Percentiles rank a stretch among this genome's conserved stretches.
Conservation (phyloP, 805 yeast genomes). For the Zygotorulaspora sp. region DNA sequence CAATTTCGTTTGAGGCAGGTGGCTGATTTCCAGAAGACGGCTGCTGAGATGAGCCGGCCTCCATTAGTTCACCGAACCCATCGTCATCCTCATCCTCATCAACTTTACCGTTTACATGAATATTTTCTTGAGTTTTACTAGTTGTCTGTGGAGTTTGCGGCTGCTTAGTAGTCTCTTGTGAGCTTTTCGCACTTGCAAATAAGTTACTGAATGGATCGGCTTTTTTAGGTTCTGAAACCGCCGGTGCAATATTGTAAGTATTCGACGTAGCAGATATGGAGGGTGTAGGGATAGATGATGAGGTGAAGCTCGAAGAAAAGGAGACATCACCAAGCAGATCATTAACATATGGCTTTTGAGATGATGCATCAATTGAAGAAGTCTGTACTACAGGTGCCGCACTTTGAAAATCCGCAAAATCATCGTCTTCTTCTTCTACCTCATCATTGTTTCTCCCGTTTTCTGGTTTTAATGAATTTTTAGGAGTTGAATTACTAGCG, state of each 20-base stretch:
- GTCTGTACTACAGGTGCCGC: slow-evolving; percentile 50
- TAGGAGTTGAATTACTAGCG: slow-evolving; percentile 53
- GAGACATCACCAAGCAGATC: too few species aligned
- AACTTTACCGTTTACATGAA: slow-evolving; percentile 10
- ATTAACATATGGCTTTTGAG: slow-evolving; percentile 10
- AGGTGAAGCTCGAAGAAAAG: too few species aligned
- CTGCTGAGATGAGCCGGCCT: slow-evolving; percentile 14
- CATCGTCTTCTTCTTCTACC: slow-evolving; percentile 59
- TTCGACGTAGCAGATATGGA: slow-evolving; percentile 23
- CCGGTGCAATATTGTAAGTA: slow-evolving; percentile 29
- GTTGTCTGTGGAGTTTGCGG: slow-evolving; percentile 2
- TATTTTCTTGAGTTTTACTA: neutral
- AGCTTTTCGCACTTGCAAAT: slow-evolving; percentile 58
- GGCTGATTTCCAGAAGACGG: neutral
- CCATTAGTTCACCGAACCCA: slow-evolving; percentile 34
- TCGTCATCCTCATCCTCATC: slow-evolving; percentile 30
- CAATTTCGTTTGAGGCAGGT: slow-evolving; percentile 25
- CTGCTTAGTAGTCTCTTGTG: slow-evolving; percentile 21
- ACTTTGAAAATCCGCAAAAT: slow-evolving; percentile 74
- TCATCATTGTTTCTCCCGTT: slow-evolving; percentile 12
- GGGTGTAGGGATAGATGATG: too few species aligned
- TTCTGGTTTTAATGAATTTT: slow-evolving; percentile 40
- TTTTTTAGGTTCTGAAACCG: slow-evolving; percentile 40
- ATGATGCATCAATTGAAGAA: too few species aligned
- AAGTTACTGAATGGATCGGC: slow-evolving; percentile 71